A percentile compares a stretch with the other conserved stretches of the same genome.
These are phyloP conservation scores for Ceratocystiopsis minuta DNA, from an alignment of 2,329 filamentous ascomycete species.

Conservation along the genomic window DNA sequence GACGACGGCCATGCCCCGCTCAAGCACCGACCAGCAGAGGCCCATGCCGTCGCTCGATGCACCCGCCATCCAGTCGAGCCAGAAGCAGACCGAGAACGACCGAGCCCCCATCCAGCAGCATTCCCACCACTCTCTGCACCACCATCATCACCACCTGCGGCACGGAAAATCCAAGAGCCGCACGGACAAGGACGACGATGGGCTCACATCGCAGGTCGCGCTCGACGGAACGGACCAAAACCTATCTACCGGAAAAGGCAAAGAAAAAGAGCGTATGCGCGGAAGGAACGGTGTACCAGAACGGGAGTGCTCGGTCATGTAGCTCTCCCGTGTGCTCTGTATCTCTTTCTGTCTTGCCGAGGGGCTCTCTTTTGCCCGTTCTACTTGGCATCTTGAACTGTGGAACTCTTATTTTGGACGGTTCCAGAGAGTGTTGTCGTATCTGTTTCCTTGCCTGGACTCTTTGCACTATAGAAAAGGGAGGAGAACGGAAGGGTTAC, in stretches of 20 bases:
- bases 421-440: too few species aligned
- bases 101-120: background rate
- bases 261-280: slow-evolving; percentile 10
- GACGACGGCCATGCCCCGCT: too few species aligned
- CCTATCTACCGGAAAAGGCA: slow-evolving; percentile 9
- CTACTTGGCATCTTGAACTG: background rate
- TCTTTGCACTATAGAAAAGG: too few species aligned
- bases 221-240: background rate
- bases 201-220: background rate
- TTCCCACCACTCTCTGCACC: slow-evolving; percentile 8
- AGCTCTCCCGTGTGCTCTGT: background rate
- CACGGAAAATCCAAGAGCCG: slow-evolving; percentile 8
- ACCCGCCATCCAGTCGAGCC: too few species aligned
- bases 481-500: too few species aligned
- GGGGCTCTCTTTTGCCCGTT: background rate
- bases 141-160: slow-evolving; percentile 7
- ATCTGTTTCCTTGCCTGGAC: too few species aligned
- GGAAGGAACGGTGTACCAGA: slow-evolving; percentile 13
- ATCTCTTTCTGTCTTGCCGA: background rate
- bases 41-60: too few species aligned
- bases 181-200: slow-evolving; percentile 2
- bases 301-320: slow-evolving; percentile 17
- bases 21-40: too few species aligned
- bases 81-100: too few species aligned
- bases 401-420: too few species aligned